Evolutionary conservation across 192 early-diverging fungal genomes (phyloP).

Genomic region (Entomortierella beljakovae): DNA sequence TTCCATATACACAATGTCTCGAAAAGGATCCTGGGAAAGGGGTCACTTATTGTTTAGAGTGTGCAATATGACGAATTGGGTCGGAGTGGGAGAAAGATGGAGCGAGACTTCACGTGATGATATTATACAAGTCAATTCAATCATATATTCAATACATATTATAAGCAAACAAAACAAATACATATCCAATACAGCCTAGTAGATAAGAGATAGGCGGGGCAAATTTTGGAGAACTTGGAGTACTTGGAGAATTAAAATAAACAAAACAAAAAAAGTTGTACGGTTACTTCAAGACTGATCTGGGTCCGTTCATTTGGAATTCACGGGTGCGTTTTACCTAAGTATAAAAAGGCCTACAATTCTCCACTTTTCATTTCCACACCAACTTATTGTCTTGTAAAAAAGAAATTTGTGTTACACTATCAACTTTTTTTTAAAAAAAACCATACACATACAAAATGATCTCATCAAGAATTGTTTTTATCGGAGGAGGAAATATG

Average conservation of each 20-base stretch:
- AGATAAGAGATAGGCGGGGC: background rate
- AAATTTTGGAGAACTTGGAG: background rate
- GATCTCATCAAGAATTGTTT: slow-evolving; percentile 60
- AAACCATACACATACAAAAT: background rate
- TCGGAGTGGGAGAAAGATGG: background rate
- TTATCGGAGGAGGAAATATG: slow-evolving; percentile 97
- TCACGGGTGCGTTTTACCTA: background rate
- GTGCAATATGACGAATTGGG: no score
- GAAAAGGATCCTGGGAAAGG: no score
- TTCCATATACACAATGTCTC: no score
- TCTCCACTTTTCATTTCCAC: background rate
- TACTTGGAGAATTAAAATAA: no score
- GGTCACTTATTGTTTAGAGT: no score
- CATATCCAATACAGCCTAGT: background rate
- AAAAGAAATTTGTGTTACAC: background rate
- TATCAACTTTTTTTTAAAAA: background rate
- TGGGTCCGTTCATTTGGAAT: slow-evolving; percentile 11
- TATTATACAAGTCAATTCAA: background rate
- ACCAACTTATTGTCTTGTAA: no score
- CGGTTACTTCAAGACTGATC: background rate
- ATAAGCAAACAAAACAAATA: no score
- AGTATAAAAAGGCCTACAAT: background rate
- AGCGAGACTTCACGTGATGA: background rate
- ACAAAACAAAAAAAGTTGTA: background rate
- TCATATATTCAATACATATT: no score